Evolutionary conservation across 2,329 filamentous ascomycete genomes (phyloP), one percentile per base, ranked within the genome.

Genomic region (Sporothrix pseudoabietina): DNA sequence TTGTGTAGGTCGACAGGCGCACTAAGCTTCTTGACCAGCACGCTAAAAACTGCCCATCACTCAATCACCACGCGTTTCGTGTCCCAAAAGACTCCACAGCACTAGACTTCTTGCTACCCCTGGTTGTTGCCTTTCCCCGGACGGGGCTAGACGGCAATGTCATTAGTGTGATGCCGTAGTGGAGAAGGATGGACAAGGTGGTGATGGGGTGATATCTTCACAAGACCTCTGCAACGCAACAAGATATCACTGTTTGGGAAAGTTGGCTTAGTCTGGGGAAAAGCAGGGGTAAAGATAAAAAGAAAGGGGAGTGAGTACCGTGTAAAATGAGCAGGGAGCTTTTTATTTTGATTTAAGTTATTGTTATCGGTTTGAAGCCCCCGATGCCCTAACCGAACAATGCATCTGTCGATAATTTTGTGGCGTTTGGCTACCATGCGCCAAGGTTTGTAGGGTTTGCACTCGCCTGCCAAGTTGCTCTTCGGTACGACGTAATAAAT

Each of bases 111-210:
- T 22, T n/a, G 22, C 52, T 22, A 8, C 52, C 55, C 7, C 14
- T 14, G 55, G 8, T 7, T 32, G 30, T 19, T 39, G 55, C 30
- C 55, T 59, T 59, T 35, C 55, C 55, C 55, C 55, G 30, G 55
- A 59, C 55, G 55, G 55, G 55, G 35, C 55, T 59, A 30, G 55
- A 59, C 5, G 55, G 55, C 55, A 30, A 59, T 30, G 55, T 59
- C 26, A 59, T 35, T 59, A 59, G 55, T 59, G 22, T 32, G 14
- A 12, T 19, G 44, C 44, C 35, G 35, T 3, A 35, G n/a, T 4
- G 55, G 55, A 19, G 55, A 30, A 12, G n/a, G 22, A 22, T 59
- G 30, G 32, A 26, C 26, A 26, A 26, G 26, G 26, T 26, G 35
- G 55, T 35, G 30, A 59, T 19, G 55, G 52, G 52, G 22, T 55